These are phyloP conservation scores for Glaciozyma martinii DNA, from an alignment of 768 basidiomycete genomes.

Conservation along the genomic window DNA sequence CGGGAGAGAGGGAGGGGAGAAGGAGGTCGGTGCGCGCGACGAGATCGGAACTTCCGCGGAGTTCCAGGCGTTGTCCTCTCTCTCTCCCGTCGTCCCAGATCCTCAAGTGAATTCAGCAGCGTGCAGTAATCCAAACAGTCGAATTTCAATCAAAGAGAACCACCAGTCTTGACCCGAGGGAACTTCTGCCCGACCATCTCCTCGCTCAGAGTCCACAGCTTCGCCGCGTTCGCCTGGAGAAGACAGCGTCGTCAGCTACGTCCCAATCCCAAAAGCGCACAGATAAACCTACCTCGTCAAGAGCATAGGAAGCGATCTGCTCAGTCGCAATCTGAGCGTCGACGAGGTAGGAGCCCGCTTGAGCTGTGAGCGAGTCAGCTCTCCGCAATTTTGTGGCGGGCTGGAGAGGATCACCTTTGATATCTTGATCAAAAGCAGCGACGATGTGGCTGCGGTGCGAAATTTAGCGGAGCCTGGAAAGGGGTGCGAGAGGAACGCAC, in stretches of 20 bases:
- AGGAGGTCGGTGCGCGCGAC: too few relatives aligned
- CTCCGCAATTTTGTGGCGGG: background rate
- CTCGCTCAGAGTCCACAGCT: background rate
- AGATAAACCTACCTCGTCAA: background rate
- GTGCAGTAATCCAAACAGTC: too few relatives aligned
- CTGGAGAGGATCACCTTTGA: background rate
- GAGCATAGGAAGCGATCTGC: background rate
- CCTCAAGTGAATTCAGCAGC: too few relatives aligned
- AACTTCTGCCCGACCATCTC: background rate
- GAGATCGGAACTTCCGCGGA: too few relatives aligned
- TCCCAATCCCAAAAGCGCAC: too few relatives aligned
- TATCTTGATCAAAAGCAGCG: background rate
- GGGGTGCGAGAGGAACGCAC: background rate
- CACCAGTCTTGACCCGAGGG: conserved; percentile 23
- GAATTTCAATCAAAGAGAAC: background rate
- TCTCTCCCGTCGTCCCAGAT: too few relatives aligned
- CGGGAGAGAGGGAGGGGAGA: too few relatives aligned
- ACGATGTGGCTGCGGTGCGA: background rate
- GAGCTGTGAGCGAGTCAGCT: background rate
- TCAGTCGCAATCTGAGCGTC: background rate
- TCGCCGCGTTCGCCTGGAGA: background rate
- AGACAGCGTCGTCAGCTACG: background rate
- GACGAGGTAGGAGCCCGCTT: background rate
- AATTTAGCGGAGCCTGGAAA: background rate
- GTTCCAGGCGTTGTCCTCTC: too few relatives aligned